Evolutionary conservation across 768 basidiomycete genomes (phyloP).

Genomic region (Amanita exitialis): DNA sequence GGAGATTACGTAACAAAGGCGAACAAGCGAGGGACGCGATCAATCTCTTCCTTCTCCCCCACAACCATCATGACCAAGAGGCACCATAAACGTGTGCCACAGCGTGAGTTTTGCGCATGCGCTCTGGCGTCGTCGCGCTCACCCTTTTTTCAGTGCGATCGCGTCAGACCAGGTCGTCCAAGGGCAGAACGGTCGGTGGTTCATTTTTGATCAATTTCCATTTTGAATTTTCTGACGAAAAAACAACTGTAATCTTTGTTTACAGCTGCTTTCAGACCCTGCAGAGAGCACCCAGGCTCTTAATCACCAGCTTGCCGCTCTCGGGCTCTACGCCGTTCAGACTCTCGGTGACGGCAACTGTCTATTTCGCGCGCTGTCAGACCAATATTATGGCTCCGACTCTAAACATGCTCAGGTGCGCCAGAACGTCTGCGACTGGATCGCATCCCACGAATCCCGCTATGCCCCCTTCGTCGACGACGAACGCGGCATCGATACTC

Average conservation of each 20-base stretch:
- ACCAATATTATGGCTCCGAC: slow-evolving; percentile 76
- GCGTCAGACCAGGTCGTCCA: slow-evolving; percentile 27
- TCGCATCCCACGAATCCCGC: slow-evolving; percentile 52
- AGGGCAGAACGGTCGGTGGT: slow-evolving; percentile 20
- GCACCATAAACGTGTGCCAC: slow-evolving; percentile 4
- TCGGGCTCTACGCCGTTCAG: slow-evolving; percentile 81
- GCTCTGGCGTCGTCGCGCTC: not conserved
- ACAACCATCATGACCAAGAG: slow-evolving; percentile 6
- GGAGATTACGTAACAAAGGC: not conserved
- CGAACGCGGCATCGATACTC: slow-evolving; percentile 65
- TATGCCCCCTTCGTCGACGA: slow-evolving; percentile 86
- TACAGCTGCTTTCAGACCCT: slow-evolving; percentile 43
- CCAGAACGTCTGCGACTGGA: slow-evolving; percentile 75
- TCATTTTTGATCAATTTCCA: slow-evolving; percentile 5
- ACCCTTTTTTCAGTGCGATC: slow-evolving; percentile 21
- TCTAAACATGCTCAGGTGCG: slow-evolving; percentile 61
- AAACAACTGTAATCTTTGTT: slow-evolving; percentile 7
- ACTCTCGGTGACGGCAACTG: slow-evolving; percentile 91
- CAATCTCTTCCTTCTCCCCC: slow-evolving; percentile 6
- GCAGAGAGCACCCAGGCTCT: slow-evolving; percentile 57
- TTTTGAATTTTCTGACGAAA: slow-evolving; percentile 1
- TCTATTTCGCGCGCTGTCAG: slow-evolving; percentile 83
- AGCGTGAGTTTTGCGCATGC: not conserved
- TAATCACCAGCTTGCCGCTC: slow-evolving; percentile 58
- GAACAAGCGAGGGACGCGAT: not conserved